phyloP scores from a whole-genome alignment of 2,329 filamentous ascomycete genomes.

The Canariomyces notabilis region DNA sequence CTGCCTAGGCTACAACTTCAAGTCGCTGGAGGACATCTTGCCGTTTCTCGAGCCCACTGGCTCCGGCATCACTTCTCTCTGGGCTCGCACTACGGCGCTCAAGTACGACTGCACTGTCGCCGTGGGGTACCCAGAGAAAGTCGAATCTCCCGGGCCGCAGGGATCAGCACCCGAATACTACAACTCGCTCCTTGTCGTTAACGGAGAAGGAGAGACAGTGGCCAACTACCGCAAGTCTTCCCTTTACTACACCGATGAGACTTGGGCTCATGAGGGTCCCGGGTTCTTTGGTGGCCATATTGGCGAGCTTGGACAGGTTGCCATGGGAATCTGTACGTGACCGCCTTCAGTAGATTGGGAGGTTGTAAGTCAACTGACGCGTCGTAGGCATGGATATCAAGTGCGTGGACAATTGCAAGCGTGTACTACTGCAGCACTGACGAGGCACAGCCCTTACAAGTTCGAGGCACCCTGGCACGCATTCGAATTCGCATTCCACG shows the following conservation, averaged over 20 bases:
- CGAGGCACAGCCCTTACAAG: constrained; percentile 42
- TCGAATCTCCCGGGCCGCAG: constrained; percentile 32
- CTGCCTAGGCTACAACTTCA: constrained; percentile 68
- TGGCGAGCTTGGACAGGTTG: constrained; percentile 44
- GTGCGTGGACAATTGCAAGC: constrained; percentile 32
- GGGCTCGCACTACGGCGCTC: constrained; percentile 63
- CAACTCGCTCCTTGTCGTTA: constrained; percentile 52
- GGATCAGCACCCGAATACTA: constrained; percentile 49
- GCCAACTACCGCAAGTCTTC: constrained; percentile 58
- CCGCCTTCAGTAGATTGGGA: background rate
- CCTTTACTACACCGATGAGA: constrained; percentile 56
- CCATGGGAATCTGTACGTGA: constrained; percentile 52
- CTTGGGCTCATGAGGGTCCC: constrained; percentile 54
- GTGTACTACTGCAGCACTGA: background rate
- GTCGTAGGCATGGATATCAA: constrained; percentile 53
- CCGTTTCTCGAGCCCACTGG: constrained; percentile 65
- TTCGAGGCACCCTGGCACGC: constrained; percentile 43
- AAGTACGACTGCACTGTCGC: constrained; percentile 63
- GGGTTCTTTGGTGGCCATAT: constrained; percentile 47
- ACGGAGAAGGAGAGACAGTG: constrained; percentile 51
- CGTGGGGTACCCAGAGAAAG: constrained; percentile 70
- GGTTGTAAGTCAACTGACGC: background rate
- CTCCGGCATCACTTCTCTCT: constrained; percentile 62
- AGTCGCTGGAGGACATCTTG: constrained; percentile 59
- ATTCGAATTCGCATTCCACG: constrained; percentile 49